Evolutionary conservation across 345 rosid species (phyloP).

Genomic region (Syzygium aqueum): DNA sequence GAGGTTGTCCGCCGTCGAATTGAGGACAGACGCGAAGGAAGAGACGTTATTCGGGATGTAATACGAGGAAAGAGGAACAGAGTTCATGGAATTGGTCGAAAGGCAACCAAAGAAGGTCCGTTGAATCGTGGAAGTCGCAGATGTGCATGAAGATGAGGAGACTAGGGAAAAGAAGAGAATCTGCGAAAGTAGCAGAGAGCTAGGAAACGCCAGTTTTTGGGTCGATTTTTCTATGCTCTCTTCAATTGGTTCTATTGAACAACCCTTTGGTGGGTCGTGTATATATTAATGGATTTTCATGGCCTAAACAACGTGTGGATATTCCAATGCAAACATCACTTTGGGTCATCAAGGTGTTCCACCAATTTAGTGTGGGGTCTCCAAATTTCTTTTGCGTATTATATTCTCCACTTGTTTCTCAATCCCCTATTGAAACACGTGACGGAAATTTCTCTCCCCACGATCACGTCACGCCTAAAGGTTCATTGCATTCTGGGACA

Average conservation of each 20-base stretch:
- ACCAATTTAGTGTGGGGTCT: neutral
- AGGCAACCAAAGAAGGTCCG: slow-evolving; percentile 39
- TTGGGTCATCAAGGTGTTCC: neutral
- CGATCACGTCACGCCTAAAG: neutral
- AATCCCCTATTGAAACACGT: too few species aligned
- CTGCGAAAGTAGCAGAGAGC: neutral
- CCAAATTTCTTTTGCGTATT: neutral
- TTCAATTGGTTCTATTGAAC: neutral
- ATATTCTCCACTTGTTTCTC: too few species aligned
- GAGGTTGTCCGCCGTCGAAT: slow-evolving; percentile 38
- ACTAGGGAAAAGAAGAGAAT: neutral
- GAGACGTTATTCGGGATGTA: slow-evolving; percentile 11
- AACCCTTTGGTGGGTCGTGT: neutral
- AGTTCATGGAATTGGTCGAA: slow-evolving; percentile 7
- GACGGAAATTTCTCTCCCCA: too few species aligned
- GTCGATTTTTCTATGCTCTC: neutral
- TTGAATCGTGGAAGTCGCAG: slow-evolving; percentile 3
- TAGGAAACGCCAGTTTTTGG: neutral
- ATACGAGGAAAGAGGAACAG: slow-evolving; percentile 15
- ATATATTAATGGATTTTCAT: neutral
- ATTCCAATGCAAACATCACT: neutral
- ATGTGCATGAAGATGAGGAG: slow-evolving; percentile 1
- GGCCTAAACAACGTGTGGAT: neutral
- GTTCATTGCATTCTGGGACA: neutral
- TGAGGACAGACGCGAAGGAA: slow-evolving; percentile 30